Evolutionary conservation across 148 eudicot genomes (phyloP).

Genomic region (Spergularia bocconei): DNA sequence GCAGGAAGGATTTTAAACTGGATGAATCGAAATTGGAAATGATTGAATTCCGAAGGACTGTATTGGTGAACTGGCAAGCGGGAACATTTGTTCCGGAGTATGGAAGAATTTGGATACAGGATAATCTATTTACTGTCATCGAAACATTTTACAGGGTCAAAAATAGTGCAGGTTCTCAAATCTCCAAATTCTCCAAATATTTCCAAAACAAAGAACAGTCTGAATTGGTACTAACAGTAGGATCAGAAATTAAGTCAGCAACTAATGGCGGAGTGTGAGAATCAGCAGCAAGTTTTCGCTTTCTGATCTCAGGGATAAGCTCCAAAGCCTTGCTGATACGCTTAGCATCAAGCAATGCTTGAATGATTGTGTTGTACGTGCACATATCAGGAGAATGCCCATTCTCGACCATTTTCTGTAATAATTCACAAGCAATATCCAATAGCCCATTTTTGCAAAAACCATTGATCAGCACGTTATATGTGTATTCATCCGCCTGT

Average conservation of each 20-base stretch:
- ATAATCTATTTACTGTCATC: too few relatives aligned
- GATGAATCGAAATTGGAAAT: too few relatives aligned
- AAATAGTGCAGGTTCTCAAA: not conserved
- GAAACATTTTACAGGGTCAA: not conserved
- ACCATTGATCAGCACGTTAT: conserved; percentile 20
- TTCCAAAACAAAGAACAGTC: conserved; percentile 14
- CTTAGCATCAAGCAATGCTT: not conserved
- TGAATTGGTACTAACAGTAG: not conserved
- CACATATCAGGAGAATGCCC: conserved; percentile 26
- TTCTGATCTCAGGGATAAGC: conserved; percentile 23
- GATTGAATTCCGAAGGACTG: too few relatives aligned
- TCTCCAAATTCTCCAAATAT: conserved; percentile 19
- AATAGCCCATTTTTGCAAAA: conserved; percentile 26
- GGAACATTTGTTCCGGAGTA: too few relatives aligned
- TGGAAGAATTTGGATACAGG: too few relatives aligned
- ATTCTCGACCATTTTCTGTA: conserved; percentile 24
- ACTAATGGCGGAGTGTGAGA: conserved; percentile 12
- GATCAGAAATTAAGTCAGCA: conserved; percentile 12
- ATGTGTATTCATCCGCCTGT: conserved; percentile 18
- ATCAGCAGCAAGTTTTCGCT: conserved; percentile 21
- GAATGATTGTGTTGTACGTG: conserved; percentile 19
- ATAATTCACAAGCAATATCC: conserved; percentile 21
- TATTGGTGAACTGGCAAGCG: too few relatives aligned
- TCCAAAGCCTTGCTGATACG: conserved; percentile 21
- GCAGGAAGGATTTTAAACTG: too few relatives aligned